A percentile compares a stretch with the other conserved stretches of the same genome.
Evolutionary conservation across 345 rosid species (phyloP).

Genomic region (Rhodamnia argentea): DNA sequence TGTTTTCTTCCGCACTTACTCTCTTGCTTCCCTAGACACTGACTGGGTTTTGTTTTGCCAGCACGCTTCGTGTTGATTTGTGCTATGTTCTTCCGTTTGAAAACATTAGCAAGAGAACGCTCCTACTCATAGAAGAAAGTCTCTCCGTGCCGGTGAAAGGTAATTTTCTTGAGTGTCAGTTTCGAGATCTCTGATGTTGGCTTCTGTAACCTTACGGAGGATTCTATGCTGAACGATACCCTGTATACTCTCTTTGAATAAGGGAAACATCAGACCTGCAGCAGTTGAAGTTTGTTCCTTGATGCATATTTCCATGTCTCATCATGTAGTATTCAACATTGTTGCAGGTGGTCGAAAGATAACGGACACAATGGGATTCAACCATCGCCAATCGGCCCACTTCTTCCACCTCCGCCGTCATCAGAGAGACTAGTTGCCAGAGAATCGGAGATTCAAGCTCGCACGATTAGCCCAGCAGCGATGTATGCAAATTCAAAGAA

Average conservation of each 20-base stretch:
- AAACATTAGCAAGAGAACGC: too few species aligned
- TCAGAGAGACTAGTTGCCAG: slow-evolving; percentile 43
- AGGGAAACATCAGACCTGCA: neutral
- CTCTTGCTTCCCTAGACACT: too few species aligned
- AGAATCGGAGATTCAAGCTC: slow-evolving; percentile 17
- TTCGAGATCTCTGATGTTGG: too few species aligned
- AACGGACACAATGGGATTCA: slow-evolving; percentile 27
- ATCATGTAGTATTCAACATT: neutral
- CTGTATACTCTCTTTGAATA: neutral
- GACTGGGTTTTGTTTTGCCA: too few species aligned
- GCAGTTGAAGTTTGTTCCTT: neutral
- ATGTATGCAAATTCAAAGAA: slow-evolving; percentile 46
- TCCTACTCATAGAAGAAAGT: too few species aligned
- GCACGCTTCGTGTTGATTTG: too few species aligned
- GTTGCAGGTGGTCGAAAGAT: slow-evolving; percentile 56
- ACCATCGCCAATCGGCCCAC: slow-evolving; percentile 23
- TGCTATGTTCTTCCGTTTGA: too few species aligned
- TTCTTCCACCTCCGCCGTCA: slow-evolving; percentile 77
- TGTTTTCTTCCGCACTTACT: too few species aligned
- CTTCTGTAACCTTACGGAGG: neutral
- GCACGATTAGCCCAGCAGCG: slow-evolving; percentile 81
- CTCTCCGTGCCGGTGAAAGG: too few species aligned
- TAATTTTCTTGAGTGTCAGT: too few species aligned
- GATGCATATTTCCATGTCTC: neutral
- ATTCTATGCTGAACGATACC: neutral